phyloP scores from a whole-genome alignment of 2,329 filamentous ascomycete genomes.

The Venturia effusa region DNA sequence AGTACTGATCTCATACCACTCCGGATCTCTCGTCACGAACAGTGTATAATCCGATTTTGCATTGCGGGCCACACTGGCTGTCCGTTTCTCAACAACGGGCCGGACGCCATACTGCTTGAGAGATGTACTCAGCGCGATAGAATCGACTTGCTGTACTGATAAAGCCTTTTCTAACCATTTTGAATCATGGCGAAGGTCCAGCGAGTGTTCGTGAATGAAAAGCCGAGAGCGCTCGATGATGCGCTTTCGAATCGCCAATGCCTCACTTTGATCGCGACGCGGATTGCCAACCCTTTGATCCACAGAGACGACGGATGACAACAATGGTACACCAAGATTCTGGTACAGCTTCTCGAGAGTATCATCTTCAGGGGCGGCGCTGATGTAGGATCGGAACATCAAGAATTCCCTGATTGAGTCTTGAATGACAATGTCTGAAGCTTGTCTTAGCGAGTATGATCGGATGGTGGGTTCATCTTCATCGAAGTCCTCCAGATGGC shows the following conservation, averaged over 20 bases:
- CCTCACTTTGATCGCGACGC: constrained; percentile 56
- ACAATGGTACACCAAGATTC: constrained; percentile 63
- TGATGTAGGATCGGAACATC: constrained; percentile 72
- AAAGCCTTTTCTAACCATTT: constrained; percentile 88
- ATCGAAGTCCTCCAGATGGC: constrained; percentile 29
- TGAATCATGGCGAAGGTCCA: constrained; percentile 72
- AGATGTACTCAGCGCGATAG: constrained; percentile 66
- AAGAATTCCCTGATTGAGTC: constrained; percentile 49
- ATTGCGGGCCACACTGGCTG: constrained; percentile 54
- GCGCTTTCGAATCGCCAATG: constrained; percentile 61
- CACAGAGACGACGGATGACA: constrained; percentile 70
- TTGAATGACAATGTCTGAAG: constrained; percentile 63
- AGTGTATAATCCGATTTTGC: constrained; percentile 50
- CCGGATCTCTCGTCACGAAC: constrained; percentile 66
- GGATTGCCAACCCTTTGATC: constrained; percentile 61
- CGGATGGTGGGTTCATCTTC: constrained; percentile 45
- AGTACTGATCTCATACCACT: constrained; percentile 87
- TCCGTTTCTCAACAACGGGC: constrained; percentile 50
- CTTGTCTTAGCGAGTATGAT: constrained; percentile 66
- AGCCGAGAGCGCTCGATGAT: constrained; percentile 81
- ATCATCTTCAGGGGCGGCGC: constrained; percentile 87
- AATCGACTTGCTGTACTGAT: constrained; percentile 63
- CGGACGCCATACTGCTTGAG: constrained; percentile 56
- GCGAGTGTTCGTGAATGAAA: constrained; percentile 75
- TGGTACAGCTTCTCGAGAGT: constrained; percentile 73